These are phyloP conservation scores for Lentinula novae-zelandiae DNA, from an alignment of 1,284 basidiomycete species.

Conservation along the genomic window DNA sequence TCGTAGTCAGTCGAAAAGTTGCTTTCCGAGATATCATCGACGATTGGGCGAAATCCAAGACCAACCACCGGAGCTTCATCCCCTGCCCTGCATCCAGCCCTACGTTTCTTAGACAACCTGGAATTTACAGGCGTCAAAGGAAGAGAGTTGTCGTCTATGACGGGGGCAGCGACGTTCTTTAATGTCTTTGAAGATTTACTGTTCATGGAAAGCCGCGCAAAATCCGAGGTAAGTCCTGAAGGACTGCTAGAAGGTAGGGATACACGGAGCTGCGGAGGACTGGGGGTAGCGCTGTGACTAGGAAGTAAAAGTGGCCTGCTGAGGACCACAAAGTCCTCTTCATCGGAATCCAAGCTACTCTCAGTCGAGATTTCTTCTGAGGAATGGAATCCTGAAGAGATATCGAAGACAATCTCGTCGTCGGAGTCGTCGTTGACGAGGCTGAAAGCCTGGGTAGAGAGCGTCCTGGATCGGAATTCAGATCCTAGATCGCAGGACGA, in stretches of 20 bases:
- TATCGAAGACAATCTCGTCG: slow-evolving; percentile 57
- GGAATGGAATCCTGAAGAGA: slow-evolving; percentile 17
- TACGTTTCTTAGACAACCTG: background rate
- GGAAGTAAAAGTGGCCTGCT: slow-evolving; percentile 26
- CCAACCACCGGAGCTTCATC: slow-evolving; percentile 17
- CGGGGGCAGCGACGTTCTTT: background rate
- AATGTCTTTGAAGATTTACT: background rate
- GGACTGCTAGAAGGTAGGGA: background rate
- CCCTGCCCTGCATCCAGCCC: slow-evolving; percentile 7
- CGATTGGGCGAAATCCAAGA: slow-evolving; percentile 38
- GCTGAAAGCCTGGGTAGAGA: slow-evolving; percentile 15
- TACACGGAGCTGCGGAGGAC: background rate
- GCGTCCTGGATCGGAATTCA: slow-evolving; percentile 17
- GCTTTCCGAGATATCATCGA: slow-evolving; percentile 49
- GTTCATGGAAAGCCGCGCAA: background rate
- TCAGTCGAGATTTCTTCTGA: slow-evolving; percentile 22
- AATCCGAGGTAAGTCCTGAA: background rate
- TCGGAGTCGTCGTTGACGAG: slow-evolving; percentile 33
- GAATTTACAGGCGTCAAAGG: background rate
- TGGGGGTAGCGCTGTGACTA: slow-evolving; percentile 3
- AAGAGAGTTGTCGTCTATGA: background rate
- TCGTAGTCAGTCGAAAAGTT: slow-evolving; percentile 23
- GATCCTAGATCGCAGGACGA: slow-evolving; percentile 9
- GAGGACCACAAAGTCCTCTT: slow-evolving; percentile 42
- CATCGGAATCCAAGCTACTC: slow-evolving; percentile 18